Evolutionary conservation across 192 early-diverging fungal species (phyloP), one percentile per base, ranked within the genome.

Genomic region (Backusella tarrabulga): DNA sequence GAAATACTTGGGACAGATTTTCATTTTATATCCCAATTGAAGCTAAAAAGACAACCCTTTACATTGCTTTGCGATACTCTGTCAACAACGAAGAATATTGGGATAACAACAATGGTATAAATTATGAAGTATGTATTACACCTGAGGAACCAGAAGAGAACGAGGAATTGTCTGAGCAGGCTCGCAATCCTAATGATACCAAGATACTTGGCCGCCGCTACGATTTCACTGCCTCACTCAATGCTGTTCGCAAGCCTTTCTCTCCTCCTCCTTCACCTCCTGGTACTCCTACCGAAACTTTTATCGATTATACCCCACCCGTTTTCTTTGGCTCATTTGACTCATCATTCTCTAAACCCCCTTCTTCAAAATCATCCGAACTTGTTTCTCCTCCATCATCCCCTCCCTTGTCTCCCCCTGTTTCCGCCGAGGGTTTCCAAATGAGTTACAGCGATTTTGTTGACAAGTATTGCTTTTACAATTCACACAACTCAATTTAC

Each of bases 71-170:
- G 32, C 85, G 87, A 6, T 97, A 95, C 81, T 83, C 81, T 34
- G 95, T 96, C n/a, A 87, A 85, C 17, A 91, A 90, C 4, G 74
- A 74, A 35, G 92, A 94, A 80, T 88, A 90, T 83, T 99, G 97
- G 97, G 97, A 99, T 88, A 99, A 96, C 85, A 99, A 99, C 88
- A 79, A 80, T 73, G 95, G 94, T 60, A 81, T 85, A 66, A 99
- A 99, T 87, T 96, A 96, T 86, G 85, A 90, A 74, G 86, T 95
- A 23, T 41, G 41, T 23, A 44, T 72, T 1, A 72, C 41, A 32
- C 14, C 36, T 32, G 26, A 75, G 19, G 72, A 74, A 17, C 34
- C 72, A 19, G 60, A 75, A 67, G 19, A 42, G 14, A 4, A 75
- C 36, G 26, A 66, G 63, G 52, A 66, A 60, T 19, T 36, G 40